Evolutionary conservation across 176 grass and related monocot species (phyloP).

Genomic region (Raddia distichophylla): DNA sequence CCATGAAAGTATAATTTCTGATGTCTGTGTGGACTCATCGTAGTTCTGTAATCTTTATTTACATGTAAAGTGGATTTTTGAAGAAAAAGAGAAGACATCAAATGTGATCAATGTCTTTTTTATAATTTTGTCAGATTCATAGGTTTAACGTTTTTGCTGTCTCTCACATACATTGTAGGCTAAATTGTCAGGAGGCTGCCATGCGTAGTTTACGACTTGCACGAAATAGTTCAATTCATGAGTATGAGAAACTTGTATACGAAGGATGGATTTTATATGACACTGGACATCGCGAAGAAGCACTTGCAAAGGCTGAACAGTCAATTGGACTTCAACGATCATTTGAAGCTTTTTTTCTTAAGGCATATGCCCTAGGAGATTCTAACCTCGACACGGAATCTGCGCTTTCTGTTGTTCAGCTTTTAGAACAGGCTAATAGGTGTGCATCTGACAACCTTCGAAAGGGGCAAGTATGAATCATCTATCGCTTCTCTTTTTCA

Average conservation of each 20-base stretch:
- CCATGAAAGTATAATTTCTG: neutral
- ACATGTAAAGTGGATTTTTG: neutral
- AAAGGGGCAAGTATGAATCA: conserved; percentile 81
- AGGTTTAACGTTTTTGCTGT: neutral
- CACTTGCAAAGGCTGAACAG: conserved; percentile 81
- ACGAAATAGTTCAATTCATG: conserved; percentile 66
- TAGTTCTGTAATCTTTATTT: neutral
- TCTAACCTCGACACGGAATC: conserved; percentile 66
- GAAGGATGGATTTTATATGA: conserved; percentile 98
- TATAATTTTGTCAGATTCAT: neutral
- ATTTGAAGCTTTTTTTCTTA: conserved; percentile 94
- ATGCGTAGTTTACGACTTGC: conserved; percentile 80
- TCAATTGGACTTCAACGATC: conserved; percentile 76
- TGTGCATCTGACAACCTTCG: conserved; percentile 96
- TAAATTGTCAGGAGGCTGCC: conserved; percentile 89
- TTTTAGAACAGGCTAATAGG: conserved; percentile 81
- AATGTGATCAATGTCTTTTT: neutral
- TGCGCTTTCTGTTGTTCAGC: conserved; percentile 73
- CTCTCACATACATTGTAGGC: conserved; percentile 41
- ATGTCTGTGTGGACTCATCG: neutral
- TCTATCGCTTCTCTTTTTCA: neutral
- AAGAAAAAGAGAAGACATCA: neutral
- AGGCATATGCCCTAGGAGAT: conserved; percentile 91
- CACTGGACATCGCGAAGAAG: conserved; percentile 84
- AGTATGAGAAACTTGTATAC: conserved; percentile 87